Conservation (phyloP, 352 stramenopile genomes). For the Phytophthora foliorum region DNA sequence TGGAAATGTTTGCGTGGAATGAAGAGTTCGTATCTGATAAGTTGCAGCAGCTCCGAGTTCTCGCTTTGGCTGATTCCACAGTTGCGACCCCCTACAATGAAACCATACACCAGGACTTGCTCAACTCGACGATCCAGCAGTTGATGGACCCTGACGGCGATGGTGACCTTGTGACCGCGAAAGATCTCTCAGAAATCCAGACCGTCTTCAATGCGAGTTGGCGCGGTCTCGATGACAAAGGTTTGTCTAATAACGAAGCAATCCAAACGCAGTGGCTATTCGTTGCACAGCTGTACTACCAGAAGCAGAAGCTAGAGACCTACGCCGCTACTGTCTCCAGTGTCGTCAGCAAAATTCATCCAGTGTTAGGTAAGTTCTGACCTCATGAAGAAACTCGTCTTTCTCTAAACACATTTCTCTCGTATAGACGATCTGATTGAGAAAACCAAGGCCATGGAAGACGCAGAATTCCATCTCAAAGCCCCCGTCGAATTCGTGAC, state of each 20-base stretch:
- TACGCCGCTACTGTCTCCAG: slow-evolving; percentile 45
- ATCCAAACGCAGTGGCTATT: slow-evolving; percentile 60
- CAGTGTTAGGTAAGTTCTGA: slow-evolving; percentile 41
- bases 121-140: slow-evolving; percentile 51
- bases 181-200: slow-evolving; percentile 53
- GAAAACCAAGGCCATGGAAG: slow-evolving; percentile 61
- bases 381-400: not conserved
- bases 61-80: slow-evolving; percentile 53
- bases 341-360: slow-evolving; percentile 46
- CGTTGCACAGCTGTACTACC: slow-evolving; percentile 53
- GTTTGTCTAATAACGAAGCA: slow-evolving; percentile 50
- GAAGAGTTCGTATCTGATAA: slow-evolving; percentile 46
- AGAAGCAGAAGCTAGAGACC: slow-evolving; percentile 50
- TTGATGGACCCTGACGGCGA: slow-evolving; percentile 67
- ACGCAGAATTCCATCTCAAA: slow-evolving; percentile 70
- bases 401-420: not conserved
- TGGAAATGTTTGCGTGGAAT: slow-evolving; percentile 66
- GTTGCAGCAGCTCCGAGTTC: slow-evolving; percentile 32
- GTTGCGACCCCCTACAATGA: slow-evolving; percentile 64
- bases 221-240: slow-evolving; percentile 50
- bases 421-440: slow-evolving; percentile 41
- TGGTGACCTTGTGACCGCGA: slow-evolving; percentile 31
- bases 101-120: slow-evolving; percentile 48
- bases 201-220: slow-evolving; percentile 66
- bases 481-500: slow-evolving; percentile 67